These are phyloP conservation scores for Globisporangium abappressorium DNA, from an alignment of 352 stramenopile species.

Conservation along the genomic window DNA sequence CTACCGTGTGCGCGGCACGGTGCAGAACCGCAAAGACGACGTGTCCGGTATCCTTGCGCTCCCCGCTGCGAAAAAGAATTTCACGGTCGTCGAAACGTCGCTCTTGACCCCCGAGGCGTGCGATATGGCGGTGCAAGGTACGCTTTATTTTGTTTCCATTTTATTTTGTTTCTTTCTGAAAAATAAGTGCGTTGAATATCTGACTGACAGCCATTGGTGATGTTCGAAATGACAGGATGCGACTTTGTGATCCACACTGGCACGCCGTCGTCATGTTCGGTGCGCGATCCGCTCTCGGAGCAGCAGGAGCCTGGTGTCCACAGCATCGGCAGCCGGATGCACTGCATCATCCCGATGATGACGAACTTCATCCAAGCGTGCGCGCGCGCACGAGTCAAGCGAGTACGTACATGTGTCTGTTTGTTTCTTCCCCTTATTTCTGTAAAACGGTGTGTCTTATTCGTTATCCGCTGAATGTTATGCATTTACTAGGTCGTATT, in stretches of 20 bases:
- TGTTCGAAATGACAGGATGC: constrained; percentile 26
- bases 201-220: background rate
- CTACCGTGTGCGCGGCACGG: constrained; percentile 81
- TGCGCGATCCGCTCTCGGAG: constrained; percentile 83
- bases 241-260: constrained; percentile 90
- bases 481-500: constrained; percentile 48
- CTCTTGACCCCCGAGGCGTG: constrained; percentile 84
- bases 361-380: constrained; percentile 90
- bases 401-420: constrained; percentile 24
- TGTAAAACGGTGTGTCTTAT: background rate
- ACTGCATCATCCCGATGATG: constrained; percentile 92
- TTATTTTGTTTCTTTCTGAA: constrained; percentile 5
- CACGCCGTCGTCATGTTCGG: constrained; percentile 82
- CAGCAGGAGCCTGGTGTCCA: constrained; percentile 83
- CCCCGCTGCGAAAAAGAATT: constrained; percentile 72
- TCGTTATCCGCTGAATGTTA: background rate
- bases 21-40: constrained; percentile 85
- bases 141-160: constrained; percentile 2
- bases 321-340: constrained; percentile 87
- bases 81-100: constrained; percentile 85
- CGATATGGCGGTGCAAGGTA: constrained; percentile 81
- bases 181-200: background rate
- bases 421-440: background rate
- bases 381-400: constrained; percentile 72
- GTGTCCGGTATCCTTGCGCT: constrained; percentile 74